Evolutionary conservation across 2,329 filamentous ascomycete genomes (phyloP).

Genomic region (Seiridium cupressi): DNA sequence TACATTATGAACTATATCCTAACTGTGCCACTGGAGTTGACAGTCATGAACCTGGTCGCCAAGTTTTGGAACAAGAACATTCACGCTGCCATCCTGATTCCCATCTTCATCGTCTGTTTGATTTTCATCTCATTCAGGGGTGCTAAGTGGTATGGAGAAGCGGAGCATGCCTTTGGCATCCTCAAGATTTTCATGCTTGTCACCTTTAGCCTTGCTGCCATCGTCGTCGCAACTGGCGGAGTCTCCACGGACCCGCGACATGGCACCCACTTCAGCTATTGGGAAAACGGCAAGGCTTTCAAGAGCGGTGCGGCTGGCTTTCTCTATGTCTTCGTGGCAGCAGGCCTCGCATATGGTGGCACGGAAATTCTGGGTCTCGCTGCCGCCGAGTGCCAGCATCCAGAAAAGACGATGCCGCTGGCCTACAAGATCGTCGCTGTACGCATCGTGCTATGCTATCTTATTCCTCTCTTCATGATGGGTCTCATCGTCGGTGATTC

Average conservation of each 20-base stretch:
- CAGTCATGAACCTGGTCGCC: constrained; percentile 29
- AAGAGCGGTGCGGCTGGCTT: constrained; percentile 38
- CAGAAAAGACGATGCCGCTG: constrained; percentile 32
- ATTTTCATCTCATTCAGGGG: constrained; percentile 44
- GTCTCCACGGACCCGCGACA: constrained; percentile 40
- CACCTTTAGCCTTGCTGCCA: constrained; percentile 56
- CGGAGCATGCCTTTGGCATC: constrained; percentile 51
- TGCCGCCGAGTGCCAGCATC: constrained; percentile 39
- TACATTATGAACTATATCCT: constrained; percentile 34
- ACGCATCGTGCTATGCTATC: constrained; percentile 37
- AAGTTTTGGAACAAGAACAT: constrained; percentile 25
- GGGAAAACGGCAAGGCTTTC: constrained; percentile 46
- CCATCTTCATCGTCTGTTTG: constrained; percentile 33
- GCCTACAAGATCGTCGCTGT: constrained; percentile 38
- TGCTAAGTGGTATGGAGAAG: constrained; percentile 42
- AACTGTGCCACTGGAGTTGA: constrained; percentile 35
- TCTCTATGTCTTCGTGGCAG: constrained; percentile 40
- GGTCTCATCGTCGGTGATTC: constrained; percentile 30
- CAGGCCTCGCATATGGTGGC: constrained; percentile 43
- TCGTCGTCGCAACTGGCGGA: constrained; percentile 49
- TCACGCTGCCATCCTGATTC: constrained; percentile 28
- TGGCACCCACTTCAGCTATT: constrained; percentile 51
- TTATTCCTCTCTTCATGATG: constrained; percentile 33
- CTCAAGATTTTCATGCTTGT: constrained; percentile 51
- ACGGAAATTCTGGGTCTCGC: constrained; percentile 44